phyloP scores from a whole-genome alignment of 176 grass and related monocot genomes.

The Alopecurus myosuroides region DNA sequence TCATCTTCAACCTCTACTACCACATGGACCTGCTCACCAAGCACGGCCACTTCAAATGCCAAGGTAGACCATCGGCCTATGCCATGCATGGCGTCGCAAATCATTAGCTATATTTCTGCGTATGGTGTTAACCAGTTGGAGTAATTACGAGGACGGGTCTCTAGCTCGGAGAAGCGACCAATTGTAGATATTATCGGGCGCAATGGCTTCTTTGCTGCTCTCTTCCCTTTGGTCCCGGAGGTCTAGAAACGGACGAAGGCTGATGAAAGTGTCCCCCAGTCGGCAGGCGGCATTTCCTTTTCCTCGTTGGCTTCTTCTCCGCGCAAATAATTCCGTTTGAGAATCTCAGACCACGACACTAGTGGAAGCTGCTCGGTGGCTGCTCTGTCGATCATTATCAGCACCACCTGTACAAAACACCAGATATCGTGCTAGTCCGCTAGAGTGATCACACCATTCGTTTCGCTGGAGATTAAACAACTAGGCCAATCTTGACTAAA shows the following conservation, averaged over 20 bases:
- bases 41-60: conserved; percentile 51
- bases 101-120: neutral
- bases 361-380: no score
- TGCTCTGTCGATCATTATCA: no score
- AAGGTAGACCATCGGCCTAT: no score
- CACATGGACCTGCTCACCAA: conserved; percentile 50
- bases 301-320: neutral
- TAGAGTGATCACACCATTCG: neutral
- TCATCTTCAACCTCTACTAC: conserved; percentile 61
- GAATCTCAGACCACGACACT: no score
- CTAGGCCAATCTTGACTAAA: no score
- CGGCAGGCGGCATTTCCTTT: neutral
- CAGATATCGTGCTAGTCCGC: no score
- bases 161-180: neutral
- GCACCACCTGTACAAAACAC: neutral
- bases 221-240: neutral
- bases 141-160: no score
- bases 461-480: neutral
- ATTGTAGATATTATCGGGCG: neutral
- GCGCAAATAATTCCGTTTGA: no score
- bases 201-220: neutral
- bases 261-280: neutral
- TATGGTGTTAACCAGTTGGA: neutral
- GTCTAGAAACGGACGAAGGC: neutral
- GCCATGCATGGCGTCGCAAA: no score